Base-by-base conservation (phyloP, 768 basidiomycete species). In the Mycena rosella region DNA sequence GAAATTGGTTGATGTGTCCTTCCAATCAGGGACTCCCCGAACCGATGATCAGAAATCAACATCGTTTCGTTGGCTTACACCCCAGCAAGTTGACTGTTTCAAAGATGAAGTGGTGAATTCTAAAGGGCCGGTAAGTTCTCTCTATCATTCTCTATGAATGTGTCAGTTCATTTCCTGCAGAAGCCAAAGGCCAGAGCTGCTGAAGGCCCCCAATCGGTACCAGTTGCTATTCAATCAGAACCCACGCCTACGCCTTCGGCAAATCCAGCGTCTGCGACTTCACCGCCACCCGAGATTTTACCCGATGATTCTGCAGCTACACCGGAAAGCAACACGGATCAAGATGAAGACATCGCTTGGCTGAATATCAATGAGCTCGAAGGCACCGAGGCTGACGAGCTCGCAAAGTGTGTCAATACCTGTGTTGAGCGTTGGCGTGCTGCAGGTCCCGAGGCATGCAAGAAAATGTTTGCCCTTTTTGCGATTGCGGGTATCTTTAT, bases 1-100 rank as follows among this genome's bases (percentile, higher is more conserved):
- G 17, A 77, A 78, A 53, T 64, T 26, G n/a, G 48, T 60, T 6
- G 59, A 5, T 51, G 38, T 17, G 24, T n/a, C n/a, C n/a, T n/a
- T n/a, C n/a, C n/a, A 32, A 20, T 48, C 60, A 0, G 60, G 60
- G 0, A 22, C 5, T 6, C 30, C 47, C 6, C 48, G 47, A 1
- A 4, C 18, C 18, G 60, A 60, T 13, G 20, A 62, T 17, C 49
- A 51, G 7, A 14, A 5, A 5, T 44, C 42, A n/a, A n/a, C 24
- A 24, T 13, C 38, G 38, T 17, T n/a, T 18, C 40, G 60, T 1
- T 62, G 60, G 60, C 11, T 62, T 1, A 22, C 49, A 14, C 38
- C 60, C 2, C 24, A 30, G 6, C 17, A 62, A 2, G 60, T 62
- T 5, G 51, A 62, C 11, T 20, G 13, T 1, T 62, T 42, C 27